phyloP scores from a whole-genome alignment of 2,329 filamentous ascomycete genomes.

The Purpureocillium lavendulum region DNA sequence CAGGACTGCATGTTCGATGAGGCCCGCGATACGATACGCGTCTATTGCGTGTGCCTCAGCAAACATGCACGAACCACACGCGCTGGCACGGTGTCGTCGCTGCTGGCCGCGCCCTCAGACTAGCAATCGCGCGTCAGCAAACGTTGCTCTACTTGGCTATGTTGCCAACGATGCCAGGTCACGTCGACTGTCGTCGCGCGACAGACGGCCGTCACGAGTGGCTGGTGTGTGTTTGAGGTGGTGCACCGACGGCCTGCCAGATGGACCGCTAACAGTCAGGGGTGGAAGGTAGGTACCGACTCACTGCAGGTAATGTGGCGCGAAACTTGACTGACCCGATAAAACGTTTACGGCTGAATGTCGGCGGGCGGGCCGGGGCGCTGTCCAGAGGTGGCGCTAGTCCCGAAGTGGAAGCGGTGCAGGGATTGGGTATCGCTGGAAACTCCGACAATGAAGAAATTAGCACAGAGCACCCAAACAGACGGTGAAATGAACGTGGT shows the following conservation, averaged over 20 bases:
- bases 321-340: slow-evolving; percentile 2
- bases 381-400: slow-evolving; percentile 5
- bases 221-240: too few species aligned
- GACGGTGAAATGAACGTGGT: too few species aligned
- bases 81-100: too few species aligned
- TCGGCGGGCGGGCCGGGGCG: slow-evolving; percentile 4
- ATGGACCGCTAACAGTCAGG: too few species aligned
- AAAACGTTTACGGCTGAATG: slow-evolving; percentile 6
- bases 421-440: slow-evolving; percentile 6
- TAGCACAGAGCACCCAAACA: too few species aligned
- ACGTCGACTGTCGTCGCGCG: too few species aligned
- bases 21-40: slow-evolving; percentile 14
- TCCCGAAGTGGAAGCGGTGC: slow-evolving; percentile 3
- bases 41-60: slow-evolving; percentile 4
- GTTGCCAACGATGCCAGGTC: too few species aligned
- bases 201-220: too few species aligned
- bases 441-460: too few species aligned
- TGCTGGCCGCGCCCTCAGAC: too few species aligned
- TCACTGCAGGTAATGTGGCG: background rate
- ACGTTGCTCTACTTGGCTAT: slow-evolving; percentile 9
- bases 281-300: too few species aligned
- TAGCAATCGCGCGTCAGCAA: slow-evolving; percentile 17
- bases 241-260: too few species aligned
- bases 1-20: slow-evolving; percentile 31
- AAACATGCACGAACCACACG: slow-evolving; percentile 12